Base-by-base conservation (phyloP, 202 grass and related monocot genomes). In the Panicum hallii region DNA sequence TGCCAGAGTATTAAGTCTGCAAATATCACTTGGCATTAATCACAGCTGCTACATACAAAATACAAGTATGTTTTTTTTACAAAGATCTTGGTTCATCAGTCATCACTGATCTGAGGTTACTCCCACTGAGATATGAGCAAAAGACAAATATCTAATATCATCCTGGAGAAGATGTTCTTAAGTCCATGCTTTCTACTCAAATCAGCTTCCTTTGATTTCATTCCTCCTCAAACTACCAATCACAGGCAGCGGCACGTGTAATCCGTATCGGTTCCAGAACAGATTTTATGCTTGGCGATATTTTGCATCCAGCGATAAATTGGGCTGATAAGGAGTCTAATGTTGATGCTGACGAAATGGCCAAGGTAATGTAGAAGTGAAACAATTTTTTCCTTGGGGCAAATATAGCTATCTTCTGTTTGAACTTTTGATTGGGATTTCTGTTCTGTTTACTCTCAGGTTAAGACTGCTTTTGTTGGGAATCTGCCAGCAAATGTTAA, bases 391-490 rank as follows among this genome's bases (percentile, higher is more conserved):
- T 67, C 77, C 36, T 79, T 82, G n/a, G 53, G 78, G 78, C 50
- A 65, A 77, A 67, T 61, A 87, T 79, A 45, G 28, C 53, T 46
- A 6, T 83, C 44, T 70, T 72, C 11, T 87, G 22, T 80, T 56
- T 36, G 72, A 75, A 41, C 50, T 41, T 83, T 58, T 83, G 23
- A 87, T 75, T 61, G 13, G 88, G 30, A 75, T 83, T 49, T 55
- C 11, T 48, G 43, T 83, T 78, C 61, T 83, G 55, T 68, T 75
- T 72, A 83, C 70, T 82, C 60, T 50, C 73, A 94, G 94, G 82
- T 89, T 74, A 94, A 87, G 78, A 72, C 82, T 83, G 94, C 94
- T 83, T 97, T 94, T 87, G 69, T 97, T 90, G 94, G 94, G 43
- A 97, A 94, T 85, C 76, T 97, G 68, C 94, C 94, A 53, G 76